phyloP scores from a whole-genome alignment of 345 rosid species.

The Populus alba region DNA sequence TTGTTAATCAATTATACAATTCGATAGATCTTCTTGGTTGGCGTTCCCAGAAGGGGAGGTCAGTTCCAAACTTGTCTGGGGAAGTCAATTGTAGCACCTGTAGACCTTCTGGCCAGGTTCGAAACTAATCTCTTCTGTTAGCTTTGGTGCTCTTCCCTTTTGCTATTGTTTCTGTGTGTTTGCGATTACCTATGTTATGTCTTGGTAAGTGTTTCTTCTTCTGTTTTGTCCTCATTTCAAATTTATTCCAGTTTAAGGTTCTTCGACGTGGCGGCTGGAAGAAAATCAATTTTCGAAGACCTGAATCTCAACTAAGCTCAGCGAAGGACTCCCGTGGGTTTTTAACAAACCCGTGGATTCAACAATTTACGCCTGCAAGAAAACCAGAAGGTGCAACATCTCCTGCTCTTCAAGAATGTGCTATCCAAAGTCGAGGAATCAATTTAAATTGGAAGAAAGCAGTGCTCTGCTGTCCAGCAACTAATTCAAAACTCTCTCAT shows the following conservation, averaged over 20 bases:
- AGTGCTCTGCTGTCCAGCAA: slow-evolving; percentile 29
- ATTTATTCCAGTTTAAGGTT: slow-evolving; percentile 59
- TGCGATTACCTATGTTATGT: not conserved
- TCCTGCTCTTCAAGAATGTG: slow-evolving; percentile 14
- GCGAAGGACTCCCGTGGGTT: slow-evolving; percentile 24
- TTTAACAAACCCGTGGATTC: slow-evolving; percentile 64
- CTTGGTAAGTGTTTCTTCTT: not conserved
- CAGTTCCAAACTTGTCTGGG: slow-evolving; percentile 26
- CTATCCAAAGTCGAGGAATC: slow-evolving; percentile 19
- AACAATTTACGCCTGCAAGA: slow-evolving; percentile 44
- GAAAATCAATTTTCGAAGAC: slow-evolving; percentile 42
- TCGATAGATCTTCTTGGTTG: slow-evolving; percentile 44
- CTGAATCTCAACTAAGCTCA: slow-evolving; percentile 33
- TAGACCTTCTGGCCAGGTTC: slow-evolving; percentile 64
- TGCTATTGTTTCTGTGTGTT: not conserved
- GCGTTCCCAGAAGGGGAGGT: slow-evolving; percentile 29
- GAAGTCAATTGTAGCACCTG: slow-evolving; percentile 13
- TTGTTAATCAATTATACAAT: slow-evolving; percentile 62
- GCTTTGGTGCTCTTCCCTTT: not conserved
- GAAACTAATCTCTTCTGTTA: slow-evolving; percentile 1
- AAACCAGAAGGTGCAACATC: slow-evolving; percentile 17
- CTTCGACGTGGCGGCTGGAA: slow-evolving; percentile 66
- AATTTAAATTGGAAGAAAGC: slow-evolving; percentile 36
- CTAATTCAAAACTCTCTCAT: slow-evolving; percentile 21
- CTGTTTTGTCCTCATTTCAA: slow-evolving; percentile 5